These are phyloP conservation scores for Neurospora sp. DNA, from an alignment of 2,329 filamentous ascomycete species.

Conservation along the genomic window DNA sequence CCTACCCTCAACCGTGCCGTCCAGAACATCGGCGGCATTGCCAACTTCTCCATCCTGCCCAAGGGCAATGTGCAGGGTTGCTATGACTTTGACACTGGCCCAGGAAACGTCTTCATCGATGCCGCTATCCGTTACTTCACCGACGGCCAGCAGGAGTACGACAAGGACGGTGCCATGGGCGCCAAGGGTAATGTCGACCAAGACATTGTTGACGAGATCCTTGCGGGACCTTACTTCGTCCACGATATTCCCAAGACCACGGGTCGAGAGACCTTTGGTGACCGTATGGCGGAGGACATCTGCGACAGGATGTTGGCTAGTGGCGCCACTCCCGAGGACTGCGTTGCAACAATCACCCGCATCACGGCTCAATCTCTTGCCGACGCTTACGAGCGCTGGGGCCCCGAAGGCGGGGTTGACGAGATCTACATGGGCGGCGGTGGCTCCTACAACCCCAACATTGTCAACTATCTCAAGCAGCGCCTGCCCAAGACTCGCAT, in stretches of 20 bases:
- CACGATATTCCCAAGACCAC: constrained; percentile 2
- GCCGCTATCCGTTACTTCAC: background rate
- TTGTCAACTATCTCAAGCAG: constrained; percentile 1
- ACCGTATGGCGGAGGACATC: constrained; percentile 2
- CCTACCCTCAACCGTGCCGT: constrained; percentile 1
- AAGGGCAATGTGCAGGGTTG: constrained; percentile 2
- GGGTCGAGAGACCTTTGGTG: constrained; percentile 1
- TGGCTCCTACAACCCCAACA: constrained; percentile 1
- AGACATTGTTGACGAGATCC: background rate
- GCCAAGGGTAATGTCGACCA: constrained; percentile 1
- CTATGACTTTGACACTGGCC: constrained; percentile 1
- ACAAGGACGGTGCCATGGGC: background rate
- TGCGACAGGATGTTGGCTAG: constrained; percentile 1
- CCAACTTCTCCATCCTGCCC: constrained; percentile 2
- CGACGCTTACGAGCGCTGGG: constrained; percentile 1
- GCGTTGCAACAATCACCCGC: constrained; percentile 2
- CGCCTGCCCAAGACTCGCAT: background rate
- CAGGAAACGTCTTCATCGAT: constrained; percentile 1
- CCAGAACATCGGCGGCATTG: constrained; percentile 2
- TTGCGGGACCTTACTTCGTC: background rate
- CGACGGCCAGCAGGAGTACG: constrained; percentile 1
- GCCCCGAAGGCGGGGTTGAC: constrained; percentile 1
- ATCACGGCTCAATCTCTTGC: constrained; percentile 1
- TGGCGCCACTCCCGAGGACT: constrained; percentile 1
- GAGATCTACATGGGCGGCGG: constrained; percentile 2